phyloP scores from a whole-genome alignment of 73 alveolate species.

The Diophrys appendiculata region DNA sequence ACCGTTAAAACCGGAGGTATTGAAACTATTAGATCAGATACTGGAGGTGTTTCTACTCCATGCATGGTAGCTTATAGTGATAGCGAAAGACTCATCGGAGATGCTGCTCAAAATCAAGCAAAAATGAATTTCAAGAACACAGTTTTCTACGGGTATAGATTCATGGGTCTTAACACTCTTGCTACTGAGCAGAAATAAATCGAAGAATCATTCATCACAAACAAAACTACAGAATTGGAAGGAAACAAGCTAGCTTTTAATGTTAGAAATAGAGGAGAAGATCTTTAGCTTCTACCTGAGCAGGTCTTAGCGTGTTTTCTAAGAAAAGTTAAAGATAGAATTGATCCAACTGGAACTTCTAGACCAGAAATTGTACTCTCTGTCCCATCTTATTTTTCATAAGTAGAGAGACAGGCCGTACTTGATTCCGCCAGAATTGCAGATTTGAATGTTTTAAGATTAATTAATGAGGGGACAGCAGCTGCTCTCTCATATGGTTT shows the following conservation, averaged over 20 bases:
- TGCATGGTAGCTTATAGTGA: conserved; percentile 7
- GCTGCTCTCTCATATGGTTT: conserved; percentile 96
- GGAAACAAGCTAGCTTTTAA: conserved; percentile 64
- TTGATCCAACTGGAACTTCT: conserved; percentile 47
- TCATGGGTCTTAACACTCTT: conserved; percentile 60
- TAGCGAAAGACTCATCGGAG: conserved; percentile 4
- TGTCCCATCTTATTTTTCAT: conserved; percentile 91
- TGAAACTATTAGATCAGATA: neutral
- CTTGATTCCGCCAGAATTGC: conserved; percentile 90
- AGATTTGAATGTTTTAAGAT: conserved; percentile 80
- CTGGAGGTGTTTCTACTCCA: neutral
- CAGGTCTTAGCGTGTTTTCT: conserved; percentile 75
- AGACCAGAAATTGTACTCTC: conserved; percentile 66
- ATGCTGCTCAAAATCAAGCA: conserved; percentile 7
- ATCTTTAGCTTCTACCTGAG: conserved; percentile 72
- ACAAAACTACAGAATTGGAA: conserved; percentile 49
- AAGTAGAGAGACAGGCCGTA: conserved; percentile 93
- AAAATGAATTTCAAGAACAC: conserved; percentile 71
- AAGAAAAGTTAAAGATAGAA: conserved; percentile 65
- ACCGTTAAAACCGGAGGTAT: neutral
- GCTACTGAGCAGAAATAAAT: conserved; percentile 51
- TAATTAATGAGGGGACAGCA: conserved; percentile 97
- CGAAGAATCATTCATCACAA: conserved; percentile 75
- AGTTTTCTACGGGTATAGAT: conserved; percentile 61
- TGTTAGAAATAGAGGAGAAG: conserved; percentile 71